A percentile compares a stretch with the other conserved stretches of the same genome.
phyloP scores from a whole-genome alignment of 2,329 filamentous ascomycete genomes.

The Rhexocercosporidium sp. region DNA sequence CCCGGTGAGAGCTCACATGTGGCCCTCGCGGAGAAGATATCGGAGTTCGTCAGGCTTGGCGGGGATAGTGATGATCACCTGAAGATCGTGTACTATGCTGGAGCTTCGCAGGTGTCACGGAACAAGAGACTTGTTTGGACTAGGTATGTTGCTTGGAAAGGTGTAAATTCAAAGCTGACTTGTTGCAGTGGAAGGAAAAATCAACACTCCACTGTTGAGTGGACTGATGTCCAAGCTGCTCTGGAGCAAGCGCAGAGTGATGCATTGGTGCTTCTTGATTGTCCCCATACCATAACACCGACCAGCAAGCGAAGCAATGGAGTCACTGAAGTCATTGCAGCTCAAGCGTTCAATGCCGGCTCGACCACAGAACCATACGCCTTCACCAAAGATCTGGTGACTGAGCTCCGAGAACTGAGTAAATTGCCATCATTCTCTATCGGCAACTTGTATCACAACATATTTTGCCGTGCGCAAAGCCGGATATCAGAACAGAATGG shows the following conservation, averaged over 20 bases:
- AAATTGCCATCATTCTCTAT: slow-evolving; percentile 32
- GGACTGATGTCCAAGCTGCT: slow-evolving; percentile 27
- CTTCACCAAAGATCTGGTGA: slow-evolving; percentile 27
- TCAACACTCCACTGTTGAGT: slow-evolving; percentile 24
- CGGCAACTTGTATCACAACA: slow-evolving; percentile 34
- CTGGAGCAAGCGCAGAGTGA: slow-evolving; percentile 30
- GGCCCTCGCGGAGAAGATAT: slow-evolving; percentile 25
- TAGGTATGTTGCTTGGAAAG: slow-evolving; percentile 17
- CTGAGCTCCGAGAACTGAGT: slow-evolving; percentile 31
- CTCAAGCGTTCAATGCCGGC: slow-evolving; percentile 17
- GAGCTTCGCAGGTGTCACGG: slow-evolving; percentile 23
- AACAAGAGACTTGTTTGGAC: slow-evolving; percentile 28
- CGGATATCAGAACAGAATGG: slow-evolving; percentile 18
- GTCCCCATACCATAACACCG: slow-evolving; percentile 21
- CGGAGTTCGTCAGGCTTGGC: slow-evolving; percentile 26
- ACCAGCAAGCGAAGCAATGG: slow-evolving; percentile 18
- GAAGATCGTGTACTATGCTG: slow-evolving; percentile 36
- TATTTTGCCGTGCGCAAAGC: slow-evolving; percentile 30
- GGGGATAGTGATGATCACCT: slow-evolving; percentile 28
- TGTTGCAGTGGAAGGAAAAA: slow-evolving; percentile 16
- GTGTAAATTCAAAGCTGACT: not conserved
- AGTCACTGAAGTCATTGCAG: slow-evolving; percentile 33
- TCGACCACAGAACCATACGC: slow-evolving; percentile 14
- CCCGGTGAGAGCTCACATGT: slow-evolving; percentile 22
- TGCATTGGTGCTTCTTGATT: slow-evolving; percentile 30